phyloP scores from a whole-genome alignment of 2,329 filamentous ascomycete species.

The Geoglossum cookeanum region DNA sequence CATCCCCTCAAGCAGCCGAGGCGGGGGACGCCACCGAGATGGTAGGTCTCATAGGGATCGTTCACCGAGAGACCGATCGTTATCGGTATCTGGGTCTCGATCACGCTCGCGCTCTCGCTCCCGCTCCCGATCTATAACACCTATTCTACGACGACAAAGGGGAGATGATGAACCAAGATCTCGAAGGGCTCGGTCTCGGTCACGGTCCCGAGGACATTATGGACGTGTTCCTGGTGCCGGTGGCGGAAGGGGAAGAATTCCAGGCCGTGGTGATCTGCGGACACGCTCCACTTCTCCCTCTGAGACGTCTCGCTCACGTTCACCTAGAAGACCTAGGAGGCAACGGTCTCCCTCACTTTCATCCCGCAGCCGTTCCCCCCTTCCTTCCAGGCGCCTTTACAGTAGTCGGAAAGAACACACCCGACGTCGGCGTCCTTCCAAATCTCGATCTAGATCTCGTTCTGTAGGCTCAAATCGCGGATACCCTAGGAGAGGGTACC shows the following conservation, averaged over 20 bases:
- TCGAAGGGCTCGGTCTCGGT: slow-evolving; percentile 10
- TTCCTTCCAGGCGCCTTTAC: slow-evolving; percentile 14
- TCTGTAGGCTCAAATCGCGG: not conserved
- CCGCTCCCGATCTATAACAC: slow-evolving; percentile 13
- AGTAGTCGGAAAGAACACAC: slow-evolving; percentile 6
- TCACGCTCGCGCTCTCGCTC: slow-evolving; percentile 19
- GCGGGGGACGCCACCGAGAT: slow-evolving; percentile 13
- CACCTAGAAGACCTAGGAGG: slow-evolving; percentile 28
- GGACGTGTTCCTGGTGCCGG: slow-evolving; percentile 15
- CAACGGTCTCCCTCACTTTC: slow-evolving; percentile 21
- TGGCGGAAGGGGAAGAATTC: slow-evolving; percentile 11
- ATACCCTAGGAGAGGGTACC: slow-evolving; percentile 19
- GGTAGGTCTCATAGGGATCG: slow-evolving; percentile 17
- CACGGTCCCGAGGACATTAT: slow-evolving; percentile 16
- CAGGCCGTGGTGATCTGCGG: slow-evolving; percentile 25
- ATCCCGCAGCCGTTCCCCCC: slow-evolving; percentile 12
- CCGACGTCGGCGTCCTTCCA: slow-evolving; percentile 18
- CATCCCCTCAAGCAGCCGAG: slow-evolving; percentile 27
- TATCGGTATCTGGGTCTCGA: slow-evolving; percentile 9
- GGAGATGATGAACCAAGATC: slow-evolving; percentile 8
- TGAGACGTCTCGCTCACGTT: slow-evolving; percentile 34
- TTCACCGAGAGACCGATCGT: slow-evolving; percentile 15
- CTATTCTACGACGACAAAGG: slow-evolving; percentile 15
- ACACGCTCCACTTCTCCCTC: slow-evolving; percentile 27
- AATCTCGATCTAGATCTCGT: slow-evolving; percentile 19